Percentiles rank a stretch among this genome's conserved stretches.
Conservation (phyloP, 352 stramenopile genomes). For the Phytophthora agathidicida region DNA sequence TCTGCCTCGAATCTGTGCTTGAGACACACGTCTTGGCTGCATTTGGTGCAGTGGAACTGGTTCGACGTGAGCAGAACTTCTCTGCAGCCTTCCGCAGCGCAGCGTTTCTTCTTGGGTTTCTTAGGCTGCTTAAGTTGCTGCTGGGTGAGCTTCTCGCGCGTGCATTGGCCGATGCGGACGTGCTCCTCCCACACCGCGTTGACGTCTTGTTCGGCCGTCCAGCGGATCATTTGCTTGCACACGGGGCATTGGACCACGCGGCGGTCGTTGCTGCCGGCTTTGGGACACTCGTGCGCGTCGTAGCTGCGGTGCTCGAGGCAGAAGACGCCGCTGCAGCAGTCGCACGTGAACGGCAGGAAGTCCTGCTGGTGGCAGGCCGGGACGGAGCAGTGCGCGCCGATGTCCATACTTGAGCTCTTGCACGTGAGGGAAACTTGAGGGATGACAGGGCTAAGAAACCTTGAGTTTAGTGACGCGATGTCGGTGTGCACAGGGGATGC, state of each 20-base stretch:
- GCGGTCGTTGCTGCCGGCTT: conserved; percentile 63
- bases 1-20: conserved; percentile 80
- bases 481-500: not conserved
- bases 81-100: conserved; percentile 56
- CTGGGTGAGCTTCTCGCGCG: conserved; percentile 38
- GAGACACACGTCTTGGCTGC: conserved; percentile 74
- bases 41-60: conserved; percentile 74
- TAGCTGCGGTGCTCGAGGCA: conserved; percentile 88
- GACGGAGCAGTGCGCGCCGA: conserved; percentile 74
- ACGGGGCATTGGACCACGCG: conserved; percentile 79
- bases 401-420: conserved; percentile 50
- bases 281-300: conserved; percentile 70
- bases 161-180: conserved; percentile 62
- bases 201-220: conserved; percentile 77
- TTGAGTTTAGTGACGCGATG: not conserved
- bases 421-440: conserved; percentile 1
- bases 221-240: conserved; percentile 67
- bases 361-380: conserved; percentile 76
- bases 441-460: conserved; percentile 9
- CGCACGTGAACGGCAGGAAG: conserved; percentile 88
- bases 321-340: conserved; percentile 82
- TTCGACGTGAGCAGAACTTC: conserved; percentile 74
- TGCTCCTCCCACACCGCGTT: conserved; percentile 79
- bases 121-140: conserved; percentile 33
- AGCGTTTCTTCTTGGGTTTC: conserved; percentile 81